Conservation (phyloP, 2,329 filamentous ascomycete genomes). For the Trichoderma breve region DNA sequence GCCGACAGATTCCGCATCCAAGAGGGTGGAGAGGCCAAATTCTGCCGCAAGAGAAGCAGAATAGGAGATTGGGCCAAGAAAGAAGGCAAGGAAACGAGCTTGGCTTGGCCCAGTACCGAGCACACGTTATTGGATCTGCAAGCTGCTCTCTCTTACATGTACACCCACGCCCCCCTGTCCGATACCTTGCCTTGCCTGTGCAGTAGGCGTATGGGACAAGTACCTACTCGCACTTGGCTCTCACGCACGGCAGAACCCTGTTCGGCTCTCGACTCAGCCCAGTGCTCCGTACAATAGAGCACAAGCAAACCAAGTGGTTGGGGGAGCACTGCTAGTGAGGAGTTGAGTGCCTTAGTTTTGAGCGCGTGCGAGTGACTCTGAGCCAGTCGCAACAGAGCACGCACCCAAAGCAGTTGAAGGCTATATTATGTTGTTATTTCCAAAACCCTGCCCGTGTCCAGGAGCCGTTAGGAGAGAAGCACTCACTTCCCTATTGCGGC, state of each 20-base stretch:
- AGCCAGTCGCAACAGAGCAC: neutral
- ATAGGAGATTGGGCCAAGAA: neutral
- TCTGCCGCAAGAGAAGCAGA: neutral
- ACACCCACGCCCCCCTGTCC: neutral
- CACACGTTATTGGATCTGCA: neutral
- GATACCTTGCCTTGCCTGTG: neutral
- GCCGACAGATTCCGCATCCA: neutral
- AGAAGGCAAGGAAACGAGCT: neutral
- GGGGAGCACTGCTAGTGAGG: neutral
- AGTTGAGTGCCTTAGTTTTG: neutral
- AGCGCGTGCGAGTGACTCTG: neutral
- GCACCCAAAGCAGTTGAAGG: neutral
- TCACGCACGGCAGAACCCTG: conserved; percentile 11
- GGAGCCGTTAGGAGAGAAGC: neutral
- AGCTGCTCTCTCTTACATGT: neutral
- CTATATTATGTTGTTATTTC: neutral
- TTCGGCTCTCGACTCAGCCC: conserved; percentile 17
- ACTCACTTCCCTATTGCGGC: conserved; percentile 13
- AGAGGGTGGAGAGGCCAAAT: neutral
- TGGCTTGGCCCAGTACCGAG: neutral
- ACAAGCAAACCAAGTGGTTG: neutral
- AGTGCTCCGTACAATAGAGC: conserved; percentile 4
- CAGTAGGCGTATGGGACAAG: neutral
- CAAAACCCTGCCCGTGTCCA: neutral
- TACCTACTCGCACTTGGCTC: neutral